Evolutionary conservation across 495 filamentous ascomycete species (phyloP), one percentile per base, ranked within the genome.

Genomic region (Geopyxis carbonaria): DNA sequence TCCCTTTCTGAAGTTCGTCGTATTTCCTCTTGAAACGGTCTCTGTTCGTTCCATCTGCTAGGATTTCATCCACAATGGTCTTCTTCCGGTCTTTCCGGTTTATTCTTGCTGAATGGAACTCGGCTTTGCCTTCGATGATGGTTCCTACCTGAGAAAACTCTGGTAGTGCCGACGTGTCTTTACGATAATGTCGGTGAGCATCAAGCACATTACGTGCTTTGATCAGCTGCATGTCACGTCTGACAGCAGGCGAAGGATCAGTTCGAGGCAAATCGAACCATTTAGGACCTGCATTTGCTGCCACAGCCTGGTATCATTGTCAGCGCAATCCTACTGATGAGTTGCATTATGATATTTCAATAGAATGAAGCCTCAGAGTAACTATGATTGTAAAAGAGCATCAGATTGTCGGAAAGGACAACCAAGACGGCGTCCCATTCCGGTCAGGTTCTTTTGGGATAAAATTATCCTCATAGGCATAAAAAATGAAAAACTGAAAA

Each of bases 201-300:
- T 93, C 89, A 2, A 93, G 65, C 5, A 92, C 80, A 38, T 75
- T 75, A 44, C 89, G 76, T 80, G 94, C 86, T 38, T 77, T 73
- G 39, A 95, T 58, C 2, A 93, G 60, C 54, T 92, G 81, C 4
- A 95, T 58, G 55, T 95, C 91, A 39, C 81, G 69, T 57, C 82
- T 87, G 15, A 93, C 63, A 48, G 92, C 73, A 13, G 18, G 19
- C 0, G 85, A 93, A 32, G 93, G 57, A 36, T 80, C 67, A 21
- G 86, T 94, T 25, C 67, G 64, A 5, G 89, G 87, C 19, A 97
- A 64, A 53, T 92, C 68, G 57, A 78, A 94, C 84, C 86, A 94
- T 31, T 69, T 60, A 16, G 61, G 51, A 24, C 77, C 72, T 38
- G 75, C 72, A 47, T 64, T 78, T 22, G 62, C 66, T 59, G 69